Evolutionary conservation across 2,329 filamentous ascomycete species (phyloP).

Genomic region (Scedosporium boydii): DNA sequence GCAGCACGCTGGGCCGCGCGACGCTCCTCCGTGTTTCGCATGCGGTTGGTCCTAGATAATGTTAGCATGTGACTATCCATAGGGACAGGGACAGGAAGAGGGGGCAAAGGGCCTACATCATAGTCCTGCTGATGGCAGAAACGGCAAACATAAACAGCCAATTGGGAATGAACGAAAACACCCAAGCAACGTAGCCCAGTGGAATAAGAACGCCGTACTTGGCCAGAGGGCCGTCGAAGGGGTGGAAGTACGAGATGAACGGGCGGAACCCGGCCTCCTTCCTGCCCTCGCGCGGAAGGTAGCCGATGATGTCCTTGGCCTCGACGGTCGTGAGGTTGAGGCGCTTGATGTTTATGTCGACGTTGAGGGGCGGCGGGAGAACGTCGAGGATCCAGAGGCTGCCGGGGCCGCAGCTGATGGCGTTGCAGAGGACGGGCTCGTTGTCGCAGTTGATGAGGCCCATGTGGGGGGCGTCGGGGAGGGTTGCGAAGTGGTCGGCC

Average conservation of each 20-base stretch:
- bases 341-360: conserved; percentile 54
- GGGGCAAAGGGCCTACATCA: conserved; percentile 54
- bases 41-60: conserved; percentile 25
- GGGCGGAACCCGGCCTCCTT: conserved; percentile 30
- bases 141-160: conserved; percentile 73
- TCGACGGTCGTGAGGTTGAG: conserved; percentile 63
- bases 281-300: conserved; percentile 40
- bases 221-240: conserved; percentile 59
- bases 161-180: conserved; percentile 57
- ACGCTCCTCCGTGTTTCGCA: conserved; percentile 11
- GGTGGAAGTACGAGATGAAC: conserved; percentile 62
- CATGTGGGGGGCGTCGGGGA: conserved; percentile 55
- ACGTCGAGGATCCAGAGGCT: conserved; percentile 59
- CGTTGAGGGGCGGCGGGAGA: conserved; percentile 52
- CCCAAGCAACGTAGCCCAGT: conserved; percentile 58
- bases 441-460: conserved; percentile 65
- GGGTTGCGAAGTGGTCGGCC: conserved; percentile 50
- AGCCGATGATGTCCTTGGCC: conserved; percentile 45
- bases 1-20: not conserved
- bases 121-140: conserved; percentile 60
- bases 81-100: not conserved
- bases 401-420: conserved; percentile 58
- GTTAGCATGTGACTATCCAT: conserved; percentile 14
- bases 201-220: conserved; percentile 54
- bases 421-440: conserved; percentile 65